Percentiles rank a stretch among this genome's conserved stretches.
Conservation (phyloP, 306 rosid genomes). For the Begonia peltatifolia region DNA sequence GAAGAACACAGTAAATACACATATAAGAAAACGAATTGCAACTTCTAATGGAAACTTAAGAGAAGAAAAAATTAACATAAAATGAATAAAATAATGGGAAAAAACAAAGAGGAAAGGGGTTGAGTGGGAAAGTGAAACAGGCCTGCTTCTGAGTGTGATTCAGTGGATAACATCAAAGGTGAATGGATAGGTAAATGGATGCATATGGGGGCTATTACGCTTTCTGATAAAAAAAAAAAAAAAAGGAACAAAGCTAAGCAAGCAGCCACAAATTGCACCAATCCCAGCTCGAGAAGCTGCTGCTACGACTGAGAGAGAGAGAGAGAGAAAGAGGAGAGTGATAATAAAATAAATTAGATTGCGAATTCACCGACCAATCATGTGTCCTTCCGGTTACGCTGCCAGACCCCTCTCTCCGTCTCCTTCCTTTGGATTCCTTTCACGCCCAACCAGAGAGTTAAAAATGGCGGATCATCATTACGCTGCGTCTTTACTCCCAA, state of each 20-base stretch:
- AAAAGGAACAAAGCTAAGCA: constrained; percentile 14
- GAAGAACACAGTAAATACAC: too few relatives aligned
- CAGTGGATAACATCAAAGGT: constrained; percentile 33
- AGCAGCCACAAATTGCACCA: constrained; percentile 38
- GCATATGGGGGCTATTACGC: constrained; percentile 2
- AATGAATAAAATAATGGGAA: constrained; percentile 3
- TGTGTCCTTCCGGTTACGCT: constrained; percentile 5
- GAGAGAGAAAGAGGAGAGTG: constrained; percentile 4
- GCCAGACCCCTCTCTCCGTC: constrained; percentile 7
- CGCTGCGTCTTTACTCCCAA: too few relatives aligned
- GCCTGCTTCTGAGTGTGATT: constrained; percentile 14
- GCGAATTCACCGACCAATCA: constrained; percentile 18
- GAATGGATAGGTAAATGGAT: constrained; percentile 22
- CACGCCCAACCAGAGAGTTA: constrained; percentile 14
- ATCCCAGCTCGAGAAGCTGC: constrained; percentile 24
- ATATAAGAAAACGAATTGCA: too few relatives aligned
- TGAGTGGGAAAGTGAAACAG: constrained; percentile 14
- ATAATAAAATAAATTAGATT: constrained; percentile 12
- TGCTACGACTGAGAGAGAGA: constrained; percentile 3
- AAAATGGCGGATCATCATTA: too few relatives aligned
- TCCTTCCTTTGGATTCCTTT: constrained; percentile 23
- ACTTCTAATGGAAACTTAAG: background rate
- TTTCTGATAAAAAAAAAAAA: constrained; percentile 14
- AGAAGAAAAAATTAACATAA: constrained; percentile 7
- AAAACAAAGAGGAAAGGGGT: background rate